Evolutionary conservation across 208 protist genomes (phyloP), one percentile per base, ranked within the genome.

Genomic region (Porcisia hertigi): DNA sequence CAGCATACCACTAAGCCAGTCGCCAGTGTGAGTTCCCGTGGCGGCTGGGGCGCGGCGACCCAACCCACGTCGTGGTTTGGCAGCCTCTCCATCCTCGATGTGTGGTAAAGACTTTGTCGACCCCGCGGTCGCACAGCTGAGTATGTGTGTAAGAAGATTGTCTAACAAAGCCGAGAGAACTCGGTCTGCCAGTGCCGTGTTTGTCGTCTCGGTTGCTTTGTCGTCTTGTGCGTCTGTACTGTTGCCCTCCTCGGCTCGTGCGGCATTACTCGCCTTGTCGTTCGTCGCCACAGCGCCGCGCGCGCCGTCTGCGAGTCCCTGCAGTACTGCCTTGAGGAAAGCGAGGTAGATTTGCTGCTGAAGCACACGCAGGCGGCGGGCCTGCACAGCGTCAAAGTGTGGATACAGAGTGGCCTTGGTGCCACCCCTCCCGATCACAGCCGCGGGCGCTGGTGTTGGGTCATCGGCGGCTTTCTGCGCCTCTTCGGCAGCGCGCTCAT

Each of bases 401-500:
- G 58, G 66, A 9, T 55, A 34, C 8, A 58, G 49, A 47, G 12
- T 67, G 11, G 52, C 77, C 49, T 66, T 75, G 25, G 16, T 16
- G 30, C 45, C 34, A 25, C 41, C 20, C 16, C 34, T 23, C 20
- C 34, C 45, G 7, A 23, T 2, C 54, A 12, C 47, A 30, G 20
- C 49, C 30, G n/a, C 25, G 43, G 52, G 23, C 25, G 59, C 6
- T 20, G 53, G 52, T 60, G n/a, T 14, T 47, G 43, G 12, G 20
- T 66, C 75, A n/a, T 63, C 78, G 2, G 53, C 71, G 47, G 73
- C 71, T 20, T 65, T 71, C 66, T 80, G 72, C 20, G 75, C 78
- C 60, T 86, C 65, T 59, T 86, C 85, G 9, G 73, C 82, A 12
- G 65, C 77, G 23, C 79, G 79, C 75, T 88, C 85, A 54, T 79